phyloP scores from a whole-genome alignment of 2,329 filamentous ascomycete species.

The Biscogniauxia sp. region DNA sequence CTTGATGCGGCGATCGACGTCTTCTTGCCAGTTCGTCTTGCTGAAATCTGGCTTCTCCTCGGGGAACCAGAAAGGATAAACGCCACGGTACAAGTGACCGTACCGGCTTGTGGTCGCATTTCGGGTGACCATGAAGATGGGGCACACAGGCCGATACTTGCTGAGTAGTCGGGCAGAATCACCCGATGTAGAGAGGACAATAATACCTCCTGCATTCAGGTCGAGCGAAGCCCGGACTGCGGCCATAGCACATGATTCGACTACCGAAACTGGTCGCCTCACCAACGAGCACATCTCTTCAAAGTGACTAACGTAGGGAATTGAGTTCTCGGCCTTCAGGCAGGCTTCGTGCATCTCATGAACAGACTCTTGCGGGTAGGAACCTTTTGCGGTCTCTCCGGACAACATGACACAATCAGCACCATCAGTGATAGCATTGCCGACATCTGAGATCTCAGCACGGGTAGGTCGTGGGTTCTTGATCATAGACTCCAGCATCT shows the following conservation, averaged over 20 bases:
- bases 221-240: conserved; percentile 94
- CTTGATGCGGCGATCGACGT: conserved; percentile 95
- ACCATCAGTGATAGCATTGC: conserved; percentile 95
- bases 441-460: conserved; percentile 97
- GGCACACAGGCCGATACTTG: conserved; percentile 98
- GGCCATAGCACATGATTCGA: conserved; percentile 95
- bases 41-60: conserved; percentile 94
- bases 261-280: conserved; percentile 78
- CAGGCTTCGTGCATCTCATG: conserved; percentile 98
- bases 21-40: conserved; percentile 95
- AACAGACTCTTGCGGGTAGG: conserved; percentile 88
- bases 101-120: conserved; percentile 82
- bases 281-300: conserved; percentile 88
- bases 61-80: conserved; percentile 95
- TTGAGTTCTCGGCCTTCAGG: conserved; percentile 93
- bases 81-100: conserved; percentile 92
- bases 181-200: conserved; percentile 93
- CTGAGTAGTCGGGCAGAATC: conserved; percentile 92
- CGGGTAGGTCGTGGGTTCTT: conserved; percentile 98
- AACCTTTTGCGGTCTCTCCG: conserved; percentile 97
- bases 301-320: conserved; percentile 94
- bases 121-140: conserved; percentile 98
- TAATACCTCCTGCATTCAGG: conserved; percentile 92
- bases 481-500: conserved; percentile 99
- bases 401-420: conserved; percentile 99